Conservation (phyloP, 2,329 filamentous ascomycete species). For the Exophiala oligosperma region DNA sequence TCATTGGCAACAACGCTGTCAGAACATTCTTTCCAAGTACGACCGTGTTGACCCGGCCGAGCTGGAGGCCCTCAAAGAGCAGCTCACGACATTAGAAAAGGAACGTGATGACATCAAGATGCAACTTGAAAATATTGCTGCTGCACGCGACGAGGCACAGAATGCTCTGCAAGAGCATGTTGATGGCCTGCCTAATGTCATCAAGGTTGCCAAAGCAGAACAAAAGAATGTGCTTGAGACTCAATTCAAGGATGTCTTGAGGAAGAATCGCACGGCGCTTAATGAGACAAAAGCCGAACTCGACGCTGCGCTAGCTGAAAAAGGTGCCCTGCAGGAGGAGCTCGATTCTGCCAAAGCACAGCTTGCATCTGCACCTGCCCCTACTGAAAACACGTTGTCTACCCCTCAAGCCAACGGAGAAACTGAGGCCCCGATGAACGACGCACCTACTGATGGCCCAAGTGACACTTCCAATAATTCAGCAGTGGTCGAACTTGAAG, state of each 20-base stretch:
- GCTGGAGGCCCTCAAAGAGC: constrained; percentile 82
- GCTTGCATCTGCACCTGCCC: constrained; percentile 43
- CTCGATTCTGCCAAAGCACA: constrained; percentile 64
- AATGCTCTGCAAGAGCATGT: constrained; percentile 49
- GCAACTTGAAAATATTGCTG: constrained; percentile 52
- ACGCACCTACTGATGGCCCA: constrained; percentile 35
- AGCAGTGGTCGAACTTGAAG: constrained; percentile 49
- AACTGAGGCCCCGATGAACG: constrained; percentile 51
- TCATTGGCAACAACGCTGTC: constrained; percentile 91
- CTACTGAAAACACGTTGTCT: constrained; percentile 16
- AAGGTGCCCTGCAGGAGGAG: constrained; percentile 67
- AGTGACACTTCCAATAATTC: constrained; percentile 27
- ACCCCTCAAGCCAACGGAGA: constrained; percentile 30
- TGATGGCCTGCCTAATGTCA: constrained; percentile 48
- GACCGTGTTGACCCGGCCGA: constrained; percentile 93
- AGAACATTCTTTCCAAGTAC: constrained; percentile 94
- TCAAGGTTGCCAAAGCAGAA: constrained; percentile 51
- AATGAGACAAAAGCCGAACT: constrained; percentile 52
- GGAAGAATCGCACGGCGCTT: constrained; percentile 66
- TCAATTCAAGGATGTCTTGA: constrained; percentile 56
- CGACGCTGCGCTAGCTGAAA: constrained; percentile 58
- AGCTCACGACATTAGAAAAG: constrained; percentile 64
- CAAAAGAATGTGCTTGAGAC: constrained; percentile 47
- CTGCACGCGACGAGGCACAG: constrained; percentile 45
- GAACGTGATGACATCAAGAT: constrained; percentile 67